Evolutionary conservation across 78 protist genomes (phyloP).

Genomic region (Dictyostelium firmibasis): DNA sequence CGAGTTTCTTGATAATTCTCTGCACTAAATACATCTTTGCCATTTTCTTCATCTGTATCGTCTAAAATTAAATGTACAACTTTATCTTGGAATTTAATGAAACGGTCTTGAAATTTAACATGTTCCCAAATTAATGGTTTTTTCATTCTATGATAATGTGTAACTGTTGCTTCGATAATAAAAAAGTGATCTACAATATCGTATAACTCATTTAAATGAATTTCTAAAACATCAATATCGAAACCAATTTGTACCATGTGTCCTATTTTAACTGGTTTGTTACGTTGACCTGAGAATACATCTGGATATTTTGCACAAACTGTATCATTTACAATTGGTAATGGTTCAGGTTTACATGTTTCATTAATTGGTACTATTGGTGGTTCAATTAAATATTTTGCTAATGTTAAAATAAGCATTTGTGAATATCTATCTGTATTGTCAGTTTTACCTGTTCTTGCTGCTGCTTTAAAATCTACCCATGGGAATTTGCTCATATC

Average conservation of each 20-base stretch:
- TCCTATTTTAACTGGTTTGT: background rate
- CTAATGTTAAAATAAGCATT: background rate
- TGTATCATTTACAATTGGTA: background rate
- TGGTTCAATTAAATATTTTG: background rate
- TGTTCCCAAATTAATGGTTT: constrained; percentile 29
- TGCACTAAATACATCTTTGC: background rate
- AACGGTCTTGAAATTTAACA: constrained; percentile 11
- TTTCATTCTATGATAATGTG: background rate
- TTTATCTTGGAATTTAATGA: constrained; percentile 4
- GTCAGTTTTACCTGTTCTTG: background rate
- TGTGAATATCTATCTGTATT: constrained; percentile 1
- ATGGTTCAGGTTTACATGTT: constrained; percentile 6
- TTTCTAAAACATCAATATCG: constrained; percentile 10
- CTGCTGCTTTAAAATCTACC: background rate
- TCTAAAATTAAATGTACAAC: background rate
- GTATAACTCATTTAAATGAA: constrained; percentile 7
- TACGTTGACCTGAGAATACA: background rate
- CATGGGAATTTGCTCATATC: background rate
- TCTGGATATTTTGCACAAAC: background rate
- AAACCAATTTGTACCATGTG: constrained; percentile 18
- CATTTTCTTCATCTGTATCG: constrained; percentile 11
- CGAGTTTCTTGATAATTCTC: background rate
- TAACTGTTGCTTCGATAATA: background rate
- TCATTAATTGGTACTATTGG: constrained; percentile 7
- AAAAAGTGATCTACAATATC: constrained; percentile 13